Evolutionary conservation across 2,329 filamentous ascomycete genomes (phyloP).

Genomic region (Plenodomus tracheiphilus): DNA sequence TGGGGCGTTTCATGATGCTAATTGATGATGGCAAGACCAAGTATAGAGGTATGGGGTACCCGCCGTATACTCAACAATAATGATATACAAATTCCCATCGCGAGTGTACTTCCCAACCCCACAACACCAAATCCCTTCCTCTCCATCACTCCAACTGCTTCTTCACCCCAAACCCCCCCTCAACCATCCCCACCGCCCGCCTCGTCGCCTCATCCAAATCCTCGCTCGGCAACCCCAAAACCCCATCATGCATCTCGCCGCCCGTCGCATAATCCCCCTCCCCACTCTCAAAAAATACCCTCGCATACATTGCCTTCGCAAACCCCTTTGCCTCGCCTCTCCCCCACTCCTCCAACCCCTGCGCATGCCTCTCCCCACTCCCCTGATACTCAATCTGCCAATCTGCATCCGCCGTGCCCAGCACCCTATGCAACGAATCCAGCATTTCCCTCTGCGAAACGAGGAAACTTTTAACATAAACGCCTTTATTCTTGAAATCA

Average conservation of each 20-base stretch:
- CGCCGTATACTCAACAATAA: too few species aligned
- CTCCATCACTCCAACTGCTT: too few species aligned
- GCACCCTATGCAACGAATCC: constrained; percentile 61
- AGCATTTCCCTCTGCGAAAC: constrained; percentile 66
- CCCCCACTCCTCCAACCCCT: constrained; percentile 39
- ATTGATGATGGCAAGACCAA: too few species aligned
- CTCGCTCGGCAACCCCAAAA: constrained; percentile 61
- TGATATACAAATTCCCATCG: too few species aligned
- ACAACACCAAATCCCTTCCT: too few species aligned
- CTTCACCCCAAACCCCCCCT: constrained; percentile 15
- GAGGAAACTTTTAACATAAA: constrained; percentile 39
- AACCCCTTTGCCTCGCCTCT: constrained; percentile 48
- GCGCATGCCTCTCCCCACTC: constrained; percentile 52
- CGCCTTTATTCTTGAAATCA: not conserved
- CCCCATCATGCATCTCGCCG: constrained; percentile 51
- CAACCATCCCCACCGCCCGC: constrained; percentile 52
- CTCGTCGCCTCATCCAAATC: constrained; percentile 62
- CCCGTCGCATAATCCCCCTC: constrained; percentile 14
- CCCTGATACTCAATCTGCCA: constrained; percentile 61
- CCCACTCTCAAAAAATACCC: constrained; percentile 18
- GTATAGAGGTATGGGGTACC: too few species aligned
- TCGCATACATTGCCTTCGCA: constrained; percentile 54
- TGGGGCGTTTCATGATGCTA: too few species aligned
- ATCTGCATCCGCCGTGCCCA: constrained; percentile 60
- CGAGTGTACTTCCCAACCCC: too few species aligned